These are phyloP conservation scores for Polyporus tsugae DNA, from an alignment of 1,284 basidiomycete species.

Conservation along the genomic window DNA sequence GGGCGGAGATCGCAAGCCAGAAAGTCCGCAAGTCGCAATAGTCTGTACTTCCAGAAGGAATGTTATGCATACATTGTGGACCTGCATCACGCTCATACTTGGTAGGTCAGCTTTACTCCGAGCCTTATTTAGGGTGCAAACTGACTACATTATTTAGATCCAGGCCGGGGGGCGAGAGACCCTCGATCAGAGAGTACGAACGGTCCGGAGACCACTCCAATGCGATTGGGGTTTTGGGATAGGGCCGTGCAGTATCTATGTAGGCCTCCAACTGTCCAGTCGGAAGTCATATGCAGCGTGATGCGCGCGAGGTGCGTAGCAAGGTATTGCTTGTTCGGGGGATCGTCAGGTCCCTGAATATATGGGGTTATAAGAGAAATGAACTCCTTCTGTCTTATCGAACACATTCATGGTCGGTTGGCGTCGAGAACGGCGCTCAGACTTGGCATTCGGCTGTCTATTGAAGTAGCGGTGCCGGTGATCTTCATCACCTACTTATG, in stretches of 20 bases:
- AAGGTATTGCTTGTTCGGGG: not conserved
- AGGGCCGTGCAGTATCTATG: not conserved
- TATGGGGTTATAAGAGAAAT: not conserved
- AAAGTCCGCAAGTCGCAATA: slow-evolving; percentile 5
- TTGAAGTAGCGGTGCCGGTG: not conserved
- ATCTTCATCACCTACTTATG: not conserved
- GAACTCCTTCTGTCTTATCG: not conserved
- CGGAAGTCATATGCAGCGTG: not conserved
- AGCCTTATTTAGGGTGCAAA: too few relatives aligned
- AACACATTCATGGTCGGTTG: not conserved
- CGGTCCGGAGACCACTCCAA: not conserved
- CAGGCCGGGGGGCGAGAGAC: too few relatives aligned
- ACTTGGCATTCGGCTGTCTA: not conserved
- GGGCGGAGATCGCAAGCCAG: slow-evolving; percentile 17
- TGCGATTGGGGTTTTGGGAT: not conserved
- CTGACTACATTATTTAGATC: too few relatives aligned
- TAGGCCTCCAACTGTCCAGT: not conserved
- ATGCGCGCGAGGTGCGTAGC: not conserved
- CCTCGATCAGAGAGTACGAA: not conserved
- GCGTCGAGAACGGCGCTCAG: not conserved
- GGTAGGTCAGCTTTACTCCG: too few relatives aligned
- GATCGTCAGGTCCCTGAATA: not conserved
- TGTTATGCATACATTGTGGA: too few relatives aligned
- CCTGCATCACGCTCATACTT: too few relatives aligned
- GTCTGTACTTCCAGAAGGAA: too few relatives aligned